These are phyloP conservation scores for Zoysia japonica DNA, from an alignment of 176 grass and related monocot species.

Conservation along the genomic window DNA sequence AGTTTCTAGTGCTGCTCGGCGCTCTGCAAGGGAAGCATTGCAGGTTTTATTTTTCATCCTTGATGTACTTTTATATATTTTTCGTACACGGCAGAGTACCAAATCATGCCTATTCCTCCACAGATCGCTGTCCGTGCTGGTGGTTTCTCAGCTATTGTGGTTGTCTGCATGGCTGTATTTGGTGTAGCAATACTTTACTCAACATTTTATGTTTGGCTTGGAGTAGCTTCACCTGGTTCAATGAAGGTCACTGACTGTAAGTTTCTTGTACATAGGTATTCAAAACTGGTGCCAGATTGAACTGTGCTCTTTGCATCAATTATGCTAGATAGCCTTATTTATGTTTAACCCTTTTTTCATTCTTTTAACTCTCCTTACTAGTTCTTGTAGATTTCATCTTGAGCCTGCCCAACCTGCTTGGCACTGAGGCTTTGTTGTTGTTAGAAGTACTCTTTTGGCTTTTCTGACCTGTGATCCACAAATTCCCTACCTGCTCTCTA, in stretches of 20 bases:
- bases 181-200: conserved; percentile 94
- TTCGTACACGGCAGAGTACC: background rate
- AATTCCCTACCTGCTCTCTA: no score
- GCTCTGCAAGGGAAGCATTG: conserved; percentile 98
- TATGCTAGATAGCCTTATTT: background rate
- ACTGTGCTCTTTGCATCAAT: background rate
- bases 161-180: conserved; percentile 99
- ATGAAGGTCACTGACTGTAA: conserved; percentile 99
- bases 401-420: no score
- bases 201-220: conserved; percentile 92
- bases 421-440: no score
- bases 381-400: no score
- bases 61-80: conserved; percentile 35
- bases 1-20: conserved; percentile 96
- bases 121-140: conserved; percentile 99
- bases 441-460: no score
- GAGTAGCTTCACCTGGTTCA: conserved; percentile 83
- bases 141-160: conserved; percentile 94
- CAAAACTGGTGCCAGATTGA: conserved; percentile 28
- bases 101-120: conserved; percentile 46
- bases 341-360: no score
- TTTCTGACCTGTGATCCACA: no score
- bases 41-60: conserved; percentile 63
- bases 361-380: no score
- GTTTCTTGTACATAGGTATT: conserved; percentile 36